Percentiles rank a stretch among this genome's conserved stretches.
Evolutionary conservation across 768 basidiomycete species (phyloP).

Genomic region (Galerina sulciceps): DNA sequence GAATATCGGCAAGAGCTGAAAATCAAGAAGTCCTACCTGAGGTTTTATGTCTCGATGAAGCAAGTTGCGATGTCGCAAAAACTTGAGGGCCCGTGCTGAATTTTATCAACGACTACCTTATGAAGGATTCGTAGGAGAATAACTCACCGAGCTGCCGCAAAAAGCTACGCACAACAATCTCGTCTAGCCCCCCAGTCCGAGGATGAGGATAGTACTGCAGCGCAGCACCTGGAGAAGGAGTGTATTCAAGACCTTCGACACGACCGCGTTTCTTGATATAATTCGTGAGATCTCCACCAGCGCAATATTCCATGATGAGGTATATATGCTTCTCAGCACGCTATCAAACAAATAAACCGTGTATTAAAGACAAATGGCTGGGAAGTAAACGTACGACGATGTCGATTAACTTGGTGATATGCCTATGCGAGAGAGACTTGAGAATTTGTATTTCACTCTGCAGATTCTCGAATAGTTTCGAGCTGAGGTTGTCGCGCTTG

Average conservation of each 20-base stretch:
- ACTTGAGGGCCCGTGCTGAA: conserved; percentile 90
- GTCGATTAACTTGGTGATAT: conserved; percentile 92
- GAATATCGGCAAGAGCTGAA: conserved; percentile 1
- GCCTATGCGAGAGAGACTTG: conserved; percentile 89
- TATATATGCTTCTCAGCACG: conserved; percentile 82
- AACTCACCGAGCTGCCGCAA: conserved; percentile 83
- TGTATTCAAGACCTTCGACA: conserved; percentile 86
- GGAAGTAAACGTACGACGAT: conserved; percentile 68
- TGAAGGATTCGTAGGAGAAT: not conserved
- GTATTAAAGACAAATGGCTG: not conserved
- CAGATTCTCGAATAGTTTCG: conserved; percentile 96
- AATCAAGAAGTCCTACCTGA: conserved; percentile 50
- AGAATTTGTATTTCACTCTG: conserved; percentile 97
- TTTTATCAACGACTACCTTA: not conserved
- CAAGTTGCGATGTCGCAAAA: conserved; percentile 84
- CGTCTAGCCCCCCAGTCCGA: conserved; percentile 85
- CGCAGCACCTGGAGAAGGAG: conserved; percentile 68
- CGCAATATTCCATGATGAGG: conserved; percentile 97
- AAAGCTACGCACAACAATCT: conserved; percentile 90
- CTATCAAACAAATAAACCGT: conserved; percentile 34
- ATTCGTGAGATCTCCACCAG: conserved; percentile 93
- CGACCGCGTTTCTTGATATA: conserved; percentile 98
- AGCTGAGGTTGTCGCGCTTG: conserved; percentile 81
- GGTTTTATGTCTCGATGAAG: conserved; percentile 99
- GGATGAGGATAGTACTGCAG: conserved; percentile 92